These are phyloP conservation scores for Fusarium sp. DNA, from an alignment of 2,329 filamentous ascomycete species.

Conservation along the genomic window DNA sequence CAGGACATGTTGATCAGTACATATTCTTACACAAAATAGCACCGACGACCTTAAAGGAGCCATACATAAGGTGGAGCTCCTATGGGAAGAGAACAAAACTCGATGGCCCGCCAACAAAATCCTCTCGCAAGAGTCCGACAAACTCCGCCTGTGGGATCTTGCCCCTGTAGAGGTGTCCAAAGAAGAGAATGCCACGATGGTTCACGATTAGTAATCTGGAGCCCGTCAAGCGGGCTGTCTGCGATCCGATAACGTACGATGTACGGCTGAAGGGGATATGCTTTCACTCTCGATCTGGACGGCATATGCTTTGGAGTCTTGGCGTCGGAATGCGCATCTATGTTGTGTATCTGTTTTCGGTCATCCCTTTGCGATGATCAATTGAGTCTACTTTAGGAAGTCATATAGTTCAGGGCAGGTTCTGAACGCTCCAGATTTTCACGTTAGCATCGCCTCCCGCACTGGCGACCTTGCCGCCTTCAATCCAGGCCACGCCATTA, in stretches of 20 bases:
- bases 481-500: conserved; percentile 85
- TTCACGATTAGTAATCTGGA: conserved; percentile 53
- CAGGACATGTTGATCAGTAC: neutral
- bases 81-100: conserved; percentile 52
- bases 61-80: conserved; percentile 53
- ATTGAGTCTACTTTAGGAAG: conserved; percentile 19
- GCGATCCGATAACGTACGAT: neutral
- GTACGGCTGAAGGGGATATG: neutral
- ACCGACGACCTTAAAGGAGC: conserved; percentile 51
- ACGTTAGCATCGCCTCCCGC: conserved; percentile 89
- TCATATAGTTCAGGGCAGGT: conserved; percentile 47
- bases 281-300: neutral
- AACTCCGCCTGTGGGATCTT: conserved; percentile 53
- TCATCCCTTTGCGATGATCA: conserved; percentile 9
- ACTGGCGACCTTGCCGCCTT: conserved; percentile 77
- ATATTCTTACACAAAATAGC: conserved; percentile 32
- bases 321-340: conserved; percentile 30
- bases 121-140: conserved; percentile 24
- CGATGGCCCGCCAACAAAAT: conserved; percentile 52
- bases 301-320: conserved; percentile 27
- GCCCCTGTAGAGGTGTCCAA: conserved; percentile 48
- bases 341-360: conserved; percentile 15
- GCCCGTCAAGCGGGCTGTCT: conserved; percentile 7
- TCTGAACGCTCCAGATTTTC: conserved; percentile 78
- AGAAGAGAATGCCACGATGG: conserved; percentile 55